Percentiles rank a stretch among this genome's conserved stretches.
phyloP scores from a whole-genome alignment of 2,329 filamentous ascomycete genomes.

The Taxawa tesnikishii region DNA sequence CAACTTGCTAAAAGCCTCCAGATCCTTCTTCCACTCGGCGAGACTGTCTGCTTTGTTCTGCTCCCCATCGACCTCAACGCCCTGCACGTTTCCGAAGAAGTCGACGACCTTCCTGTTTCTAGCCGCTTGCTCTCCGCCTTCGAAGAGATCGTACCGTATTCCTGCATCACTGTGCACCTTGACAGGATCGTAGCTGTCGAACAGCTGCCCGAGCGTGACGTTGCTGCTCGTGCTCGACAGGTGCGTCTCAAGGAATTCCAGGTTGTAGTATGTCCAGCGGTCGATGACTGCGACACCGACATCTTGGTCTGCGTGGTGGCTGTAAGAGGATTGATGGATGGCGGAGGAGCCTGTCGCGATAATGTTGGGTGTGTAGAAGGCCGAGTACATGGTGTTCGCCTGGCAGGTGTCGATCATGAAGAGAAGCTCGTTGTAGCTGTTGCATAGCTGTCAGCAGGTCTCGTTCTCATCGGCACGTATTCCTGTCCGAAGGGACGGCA shows the following conservation, averaged over 20 bases:
- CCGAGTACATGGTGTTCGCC: slow-evolving; percentile 98
- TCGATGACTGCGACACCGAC: slow-evolving; percentile 97
- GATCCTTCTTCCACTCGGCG: slow-evolving; percentile 50
- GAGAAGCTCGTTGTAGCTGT: slow-evolving; percentile 83
- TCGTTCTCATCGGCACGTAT: no score
- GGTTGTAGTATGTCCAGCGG: slow-evolving; percentile 95
- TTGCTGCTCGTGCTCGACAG: slow-evolving; percentile 78
- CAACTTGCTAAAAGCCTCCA: slow-evolving; percentile 56
- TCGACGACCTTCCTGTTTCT: slow-evolving; percentile 78
- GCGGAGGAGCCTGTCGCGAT: slow-evolving; percentile 95
- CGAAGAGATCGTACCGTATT: slow-evolving; percentile 90
- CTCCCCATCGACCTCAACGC: slow-evolving; percentile 66
- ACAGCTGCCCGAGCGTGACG: slow-evolving; percentile 82
- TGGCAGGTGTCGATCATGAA: slow-evolving; percentile 99
- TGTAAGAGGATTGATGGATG: slow-evolving; percentile 92
- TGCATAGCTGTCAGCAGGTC: not conserved
- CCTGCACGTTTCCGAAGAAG: slow-evolving; percentile 97
- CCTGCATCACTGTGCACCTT: slow-evolving; percentile 93
- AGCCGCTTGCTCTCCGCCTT: slow-evolving; percentile 65
- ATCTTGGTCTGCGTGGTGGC: slow-evolving; percentile 94
- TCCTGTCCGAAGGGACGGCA: no score
- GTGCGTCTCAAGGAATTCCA: slow-evolving; percentile 89
- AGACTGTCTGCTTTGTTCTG: slow-evolving; percentile 21
- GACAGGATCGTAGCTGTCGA: slow-evolving; percentile 87
- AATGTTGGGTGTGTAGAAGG: slow-evolving; percentile 96